phyloP scores from a whole-genome alignment of 768 basidiomycete genomes.

The Hirschioporus abietinus region DNA sequence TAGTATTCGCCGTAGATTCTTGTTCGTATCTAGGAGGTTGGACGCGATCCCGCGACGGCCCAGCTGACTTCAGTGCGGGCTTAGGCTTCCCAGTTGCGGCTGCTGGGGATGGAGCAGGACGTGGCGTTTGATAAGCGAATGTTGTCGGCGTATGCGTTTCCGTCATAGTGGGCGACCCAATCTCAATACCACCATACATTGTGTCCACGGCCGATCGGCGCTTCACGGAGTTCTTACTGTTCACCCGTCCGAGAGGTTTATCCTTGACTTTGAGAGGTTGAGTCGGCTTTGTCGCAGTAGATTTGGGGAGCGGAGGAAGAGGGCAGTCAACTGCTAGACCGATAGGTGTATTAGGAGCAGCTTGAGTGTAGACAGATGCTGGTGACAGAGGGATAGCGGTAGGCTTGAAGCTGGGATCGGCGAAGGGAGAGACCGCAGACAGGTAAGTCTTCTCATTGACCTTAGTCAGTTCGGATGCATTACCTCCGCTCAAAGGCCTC shows the following conservation, averaged over 20 bases:
- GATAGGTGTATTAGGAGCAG: neutral
- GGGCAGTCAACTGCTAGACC: neutral
- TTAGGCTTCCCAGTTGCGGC: slow-evolving; percentile 33
- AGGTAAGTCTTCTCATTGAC: slow-evolving; percentile 3
- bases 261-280: slow-evolving; percentile 3
- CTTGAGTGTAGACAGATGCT: slow-evolving; percentile 2
- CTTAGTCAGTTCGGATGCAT: slow-evolving; percentile 5
- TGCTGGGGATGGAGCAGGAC: slow-evolving; percentile 21
- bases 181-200: neutral
- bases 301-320: neutral
- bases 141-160: neutral
- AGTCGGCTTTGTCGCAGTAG: neutral
- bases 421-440: slow-evolving; percentile 14
- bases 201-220: neutral
- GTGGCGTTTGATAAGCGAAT: slow-evolving; percentile 13
- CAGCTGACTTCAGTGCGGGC: slow-evolving; percentile 58
- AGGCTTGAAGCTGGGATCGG: slow-evolving; percentile 10
- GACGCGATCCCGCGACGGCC: slow-evolving; percentile 51
- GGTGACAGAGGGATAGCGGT: neutral
- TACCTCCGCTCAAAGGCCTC: slow-evolving; percentile 6
- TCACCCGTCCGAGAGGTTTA: neutral
- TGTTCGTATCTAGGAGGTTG: slow-evolving; percentile 30
- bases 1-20: slow-evolving; percentile 11
- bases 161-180: neutral
- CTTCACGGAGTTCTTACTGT: neutral